phyloP scores from a whole-genome alignment of 2,329 filamentous ascomycete species.

The Dothideomycetes sp. region DNA sequence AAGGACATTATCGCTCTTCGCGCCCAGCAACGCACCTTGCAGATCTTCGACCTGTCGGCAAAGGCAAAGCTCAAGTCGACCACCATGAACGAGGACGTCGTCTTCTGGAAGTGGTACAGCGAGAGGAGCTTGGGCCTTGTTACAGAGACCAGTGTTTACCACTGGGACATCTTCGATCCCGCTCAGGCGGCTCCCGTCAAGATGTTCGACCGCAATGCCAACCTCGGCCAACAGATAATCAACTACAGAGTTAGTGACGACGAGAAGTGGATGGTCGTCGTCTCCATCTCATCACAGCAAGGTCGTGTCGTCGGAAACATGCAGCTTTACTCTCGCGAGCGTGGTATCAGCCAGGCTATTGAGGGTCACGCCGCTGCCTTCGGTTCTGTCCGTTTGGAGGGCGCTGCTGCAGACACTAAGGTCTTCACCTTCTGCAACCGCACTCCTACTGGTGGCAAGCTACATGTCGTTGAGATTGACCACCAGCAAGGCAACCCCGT shows the following conservation, averaged over 20 bases:
- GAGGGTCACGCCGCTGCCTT: slow-evolving; percentile 96
- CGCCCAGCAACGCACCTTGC: slow-evolving; percentile 84
- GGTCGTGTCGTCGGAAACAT: slow-evolving; percentile 91
- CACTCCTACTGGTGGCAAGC: slow-evolving; percentile 79
- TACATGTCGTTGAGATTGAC: slow-evolving; percentile 96
- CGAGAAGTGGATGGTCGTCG: slow-evolving; percentile 96
- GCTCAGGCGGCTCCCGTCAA: slow-evolving; percentile 73
- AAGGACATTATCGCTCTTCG: slow-evolving; percentile 95
- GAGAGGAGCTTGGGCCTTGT: slow-evolving; percentile 81
- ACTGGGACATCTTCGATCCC: slow-evolving; percentile 94
- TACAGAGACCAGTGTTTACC: slow-evolving; percentile 83
- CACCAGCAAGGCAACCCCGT: slow-evolving; percentile 79
- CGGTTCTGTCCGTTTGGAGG: slow-evolving; percentile 78
- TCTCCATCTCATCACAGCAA: slow-evolving; percentile 88
- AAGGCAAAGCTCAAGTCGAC: slow-evolving; percentile 97
- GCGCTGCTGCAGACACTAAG: slow-evolving; percentile 82
- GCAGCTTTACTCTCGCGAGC: slow-evolving; percentile 93
- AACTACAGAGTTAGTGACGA: slow-evolving; percentile 96
- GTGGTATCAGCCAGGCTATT: slow-evolving; percentile 94
- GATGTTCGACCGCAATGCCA: slow-evolving; percentile 88
- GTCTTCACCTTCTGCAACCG: slow-evolving; percentile 95
- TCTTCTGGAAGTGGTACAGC: slow-evolving; percentile 99
- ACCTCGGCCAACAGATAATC: slow-evolving; percentile 96
- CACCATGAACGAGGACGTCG: slow-evolving; percentile 92
- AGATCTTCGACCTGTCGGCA: slow-evolving; percentile 89